phyloP scores from a whole-genome alignment of 1,284 basidiomycete genomes.

The Leccinum subrobustum region DNA sequence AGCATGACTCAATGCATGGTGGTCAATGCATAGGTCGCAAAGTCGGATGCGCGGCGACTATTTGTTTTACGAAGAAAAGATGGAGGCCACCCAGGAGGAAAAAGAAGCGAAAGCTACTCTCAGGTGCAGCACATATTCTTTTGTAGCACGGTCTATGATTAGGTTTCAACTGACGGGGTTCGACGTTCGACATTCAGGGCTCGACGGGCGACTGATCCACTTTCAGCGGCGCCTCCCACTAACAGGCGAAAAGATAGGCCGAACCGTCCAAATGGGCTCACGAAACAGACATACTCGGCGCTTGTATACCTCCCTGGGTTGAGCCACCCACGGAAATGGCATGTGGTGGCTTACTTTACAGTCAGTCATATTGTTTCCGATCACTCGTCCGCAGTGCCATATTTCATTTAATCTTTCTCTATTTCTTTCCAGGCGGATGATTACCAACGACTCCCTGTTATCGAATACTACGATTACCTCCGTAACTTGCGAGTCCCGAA shows the following conservation, averaged over 20 bases:
- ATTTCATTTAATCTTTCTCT: conserved; percentile 14
- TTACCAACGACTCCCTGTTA: conserved; percentile 60
- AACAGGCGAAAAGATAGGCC: conserved; percentile 69
- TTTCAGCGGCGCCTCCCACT: conserved; percentile 51
- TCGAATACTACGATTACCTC: conserved; percentile 70
- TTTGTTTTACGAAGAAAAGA: conserved; percentile 77
- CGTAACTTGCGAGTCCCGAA: conserved; percentile 59
- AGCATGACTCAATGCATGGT: conserved; percentile 3
- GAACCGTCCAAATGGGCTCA: conserved; percentile 70
- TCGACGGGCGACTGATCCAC: conserved; percentile 59
- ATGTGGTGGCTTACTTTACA: conserved; percentile 76
- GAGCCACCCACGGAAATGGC: conserved; percentile 65
- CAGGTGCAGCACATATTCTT: conserved; percentile 42
- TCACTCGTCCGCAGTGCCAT: conserved; percentile 5
- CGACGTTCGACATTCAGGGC: conserved; percentile 42
- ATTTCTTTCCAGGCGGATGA: conserved; percentile 52
- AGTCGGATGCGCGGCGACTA: conserved; percentile 80
- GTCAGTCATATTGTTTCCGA: conserved; percentile 38
- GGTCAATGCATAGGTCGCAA: conserved; percentile 58
- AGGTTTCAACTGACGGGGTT: background rate
- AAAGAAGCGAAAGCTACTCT: conserved; percentile 70
- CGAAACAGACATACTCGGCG: conserved; percentile 78
- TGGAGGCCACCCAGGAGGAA: conserved; percentile 72
- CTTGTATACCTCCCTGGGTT: conserved; percentile 60
- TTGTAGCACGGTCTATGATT: conserved; percentile 1